These are phyloP conservation scores for Scheffersomyces titani DNA, from an alignment of 1,139 yeast species.

Conservation along the genomic window DNA sequence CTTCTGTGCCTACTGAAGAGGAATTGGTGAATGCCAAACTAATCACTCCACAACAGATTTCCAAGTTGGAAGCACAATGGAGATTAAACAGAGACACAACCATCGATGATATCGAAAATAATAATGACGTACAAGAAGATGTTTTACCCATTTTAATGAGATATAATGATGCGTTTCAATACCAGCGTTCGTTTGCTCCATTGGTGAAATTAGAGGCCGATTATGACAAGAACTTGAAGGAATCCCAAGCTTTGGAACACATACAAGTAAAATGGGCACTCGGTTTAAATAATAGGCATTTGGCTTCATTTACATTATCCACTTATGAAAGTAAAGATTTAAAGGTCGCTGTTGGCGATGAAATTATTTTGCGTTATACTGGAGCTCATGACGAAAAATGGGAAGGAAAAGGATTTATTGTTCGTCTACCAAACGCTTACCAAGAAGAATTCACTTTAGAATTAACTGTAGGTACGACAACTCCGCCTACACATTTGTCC, in stretches of 20 bases:
- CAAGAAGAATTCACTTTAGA: conserved; percentile 78
- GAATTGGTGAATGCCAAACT: conserved; percentile 56
- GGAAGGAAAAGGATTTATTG: conserved; percentile 73
- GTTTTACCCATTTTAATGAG: conserved; percentile 72
- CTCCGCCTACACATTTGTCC: conserved; percentile 58
- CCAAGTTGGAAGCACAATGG: conserved; percentile 82
- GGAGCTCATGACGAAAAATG: conserved; percentile 57
- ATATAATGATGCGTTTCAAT: conserved; percentile 82
- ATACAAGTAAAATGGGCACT: conserved; percentile 75
- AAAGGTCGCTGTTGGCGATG: conserved; percentile 87
- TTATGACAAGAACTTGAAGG: conserved; percentile 71
- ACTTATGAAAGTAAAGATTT: conserved; percentile 66
- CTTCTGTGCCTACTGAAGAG: conserved; percentile 64
- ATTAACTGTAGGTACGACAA: conserved; percentile 38
- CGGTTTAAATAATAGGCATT: conserved; percentile 63
- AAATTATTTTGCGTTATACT: conserved; percentile 62
- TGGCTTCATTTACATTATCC: conserved; percentile 70
- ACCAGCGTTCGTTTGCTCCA: conserved; percentile 85
- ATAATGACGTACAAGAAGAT: conserved; percentile 57
- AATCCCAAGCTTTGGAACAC: conserved; percentile 76
- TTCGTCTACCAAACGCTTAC: conserved; percentile 67
- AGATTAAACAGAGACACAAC: conserved; percentile 69
- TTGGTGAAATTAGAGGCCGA: conserved; percentile 81
- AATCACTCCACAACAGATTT: conserved; percentile 65
- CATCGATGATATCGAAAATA: conserved; percentile 53